Conservation (phyloP, 805 yeast species). For the Blastobotrys muscicola region DNA sequence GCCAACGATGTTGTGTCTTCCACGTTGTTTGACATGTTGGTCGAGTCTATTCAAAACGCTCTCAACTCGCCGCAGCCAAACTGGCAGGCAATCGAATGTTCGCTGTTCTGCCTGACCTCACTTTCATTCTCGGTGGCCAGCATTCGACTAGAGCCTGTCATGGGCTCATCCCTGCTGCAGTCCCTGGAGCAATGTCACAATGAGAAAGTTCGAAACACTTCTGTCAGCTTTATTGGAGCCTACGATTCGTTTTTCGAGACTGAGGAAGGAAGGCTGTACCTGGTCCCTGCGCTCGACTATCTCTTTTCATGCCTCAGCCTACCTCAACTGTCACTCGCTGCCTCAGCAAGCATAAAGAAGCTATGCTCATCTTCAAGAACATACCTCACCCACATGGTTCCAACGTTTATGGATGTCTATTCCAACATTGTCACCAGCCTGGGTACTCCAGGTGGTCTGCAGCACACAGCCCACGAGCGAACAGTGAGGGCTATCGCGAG, state of each 20-base stretch:
- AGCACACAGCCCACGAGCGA: slow-evolving; percentile 22
- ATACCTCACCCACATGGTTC: slow-evolving; percentile 17
- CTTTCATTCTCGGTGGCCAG: slow-evolving; percentile 43
- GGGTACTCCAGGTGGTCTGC: slow-evolving; percentile 9
- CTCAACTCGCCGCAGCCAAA: slow-evolving; percentile 10
- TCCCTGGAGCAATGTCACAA: slow-evolving; percentile 19
- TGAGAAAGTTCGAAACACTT: slow-evolving; percentile 35
- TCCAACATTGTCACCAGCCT: slow-evolving; percentile 10
- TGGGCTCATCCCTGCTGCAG: slow-evolving; percentile 24
- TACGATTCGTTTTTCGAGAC: slow-evolving; percentile 51
- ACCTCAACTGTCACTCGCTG: slow-evolving; percentile 27
- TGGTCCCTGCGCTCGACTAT: slow-evolving; percentile 46
- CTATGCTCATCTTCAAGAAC: slow-evolving; percentile 28
- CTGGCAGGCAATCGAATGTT: slow-evolving; percentile 46
- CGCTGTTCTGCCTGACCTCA: slow-evolving; percentile 48
- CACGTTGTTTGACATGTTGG: slow-evolving; percentile 39
- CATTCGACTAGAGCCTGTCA: slow-evolving; percentile 23
- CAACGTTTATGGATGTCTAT: slow-evolving; percentile 24
- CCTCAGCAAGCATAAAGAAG: slow-evolving; percentile 49
- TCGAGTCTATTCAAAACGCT: slow-evolving; percentile 8
- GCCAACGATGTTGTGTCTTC: slow-evolving; percentile 56
- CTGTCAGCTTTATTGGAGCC: slow-evolving; percentile 49
- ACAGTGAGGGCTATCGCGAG: slow-evolving; percentile 26
- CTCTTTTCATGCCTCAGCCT: slow-evolving; percentile 36
- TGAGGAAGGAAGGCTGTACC: slow-evolving; percentile 33